These are phyloP conservation scores for Didymella pomorum DNA, from an alignment of 2,329 filamentous ascomycete species.

Conservation along the genomic window DNA sequence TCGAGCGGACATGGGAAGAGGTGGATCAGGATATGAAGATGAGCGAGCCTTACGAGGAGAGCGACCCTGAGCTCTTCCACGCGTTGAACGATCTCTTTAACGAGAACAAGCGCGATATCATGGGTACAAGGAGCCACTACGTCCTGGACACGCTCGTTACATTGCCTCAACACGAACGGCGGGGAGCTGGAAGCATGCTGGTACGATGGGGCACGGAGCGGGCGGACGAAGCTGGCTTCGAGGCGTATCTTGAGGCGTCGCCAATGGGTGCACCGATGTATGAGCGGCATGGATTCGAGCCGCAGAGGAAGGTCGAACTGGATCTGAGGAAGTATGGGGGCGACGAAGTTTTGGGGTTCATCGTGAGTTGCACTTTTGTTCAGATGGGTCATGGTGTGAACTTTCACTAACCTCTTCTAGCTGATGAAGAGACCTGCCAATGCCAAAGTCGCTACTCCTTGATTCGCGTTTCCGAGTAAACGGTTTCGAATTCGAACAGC, in stretches of 20 bases:
- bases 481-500: too few species aligned
- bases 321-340: constrained; percentile 44
- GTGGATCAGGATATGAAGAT: constrained; percentile 34
- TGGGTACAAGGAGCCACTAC: constrained; percentile 38
- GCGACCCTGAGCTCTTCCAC: constrained; percentile 33
- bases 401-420: constrained; percentile 15
- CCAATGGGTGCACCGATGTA: constrained; percentile 47
- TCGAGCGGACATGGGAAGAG: constrained; percentile 37
- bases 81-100: constrained; percentile 35
- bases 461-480: not conserved
- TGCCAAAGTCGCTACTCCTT: constrained; percentile 13
- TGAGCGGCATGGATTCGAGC: constrained; percentile 41
- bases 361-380: constrained; percentile 31
- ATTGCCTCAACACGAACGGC: constrained; percentile 38
- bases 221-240: constrained; percentile 43
- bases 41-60: constrained; percentile 41
- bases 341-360: constrained; percentile 37
- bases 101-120: constrained; percentile 34
- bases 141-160: constrained; percentile 45
- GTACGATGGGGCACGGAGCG: constrained; percentile 43
- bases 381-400: not conserved
- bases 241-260: constrained; percentile 46
- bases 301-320: constrained; percentile 36
- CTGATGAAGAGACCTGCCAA: constrained; percentile 28
- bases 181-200: constrained; percentile 46